A percentile compares a stretch with the other conserved stretches of the same genome.
These are phyloP conservation scores for Tinospora cordifolia DNA, from an alignment of 164 flowering plant genomes.

Conservation along the genomic window DNA sequence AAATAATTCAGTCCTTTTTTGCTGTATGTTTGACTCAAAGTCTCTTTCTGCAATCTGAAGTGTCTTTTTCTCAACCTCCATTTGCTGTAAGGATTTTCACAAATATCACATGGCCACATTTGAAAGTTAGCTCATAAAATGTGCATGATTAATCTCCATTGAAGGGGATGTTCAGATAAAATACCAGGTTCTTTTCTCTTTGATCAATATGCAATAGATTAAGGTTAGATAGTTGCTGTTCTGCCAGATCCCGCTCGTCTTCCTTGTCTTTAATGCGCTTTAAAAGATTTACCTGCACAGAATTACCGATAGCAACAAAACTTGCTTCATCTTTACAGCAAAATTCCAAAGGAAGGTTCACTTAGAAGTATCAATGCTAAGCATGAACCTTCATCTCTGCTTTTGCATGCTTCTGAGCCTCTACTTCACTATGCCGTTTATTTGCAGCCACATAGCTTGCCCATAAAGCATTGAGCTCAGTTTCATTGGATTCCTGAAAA, in stretches of 20 bases:
- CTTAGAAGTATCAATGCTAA: not conserved
- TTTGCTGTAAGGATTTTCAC: conserved; percentile 32
- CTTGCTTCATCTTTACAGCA: not conserved
- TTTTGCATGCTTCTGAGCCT: conserved; percentile 67
- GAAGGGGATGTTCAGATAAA: conserved; percentile 7
- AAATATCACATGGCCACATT: not conserved
- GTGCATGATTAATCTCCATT: conserved; percentile 4
- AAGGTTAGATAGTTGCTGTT: conserved; percentile 48
- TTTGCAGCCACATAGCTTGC: conserved; percentile 51
- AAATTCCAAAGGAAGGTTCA: not conserved
- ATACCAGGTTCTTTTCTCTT: conserved; percentile 69
- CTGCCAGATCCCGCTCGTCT: conserved; percentile 50
- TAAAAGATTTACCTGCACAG: conserved; percentile 43
- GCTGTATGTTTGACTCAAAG: conserved; percentile 49
- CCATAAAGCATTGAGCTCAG: conserved; percentile 49
- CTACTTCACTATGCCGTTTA: conserved; percentile 54
- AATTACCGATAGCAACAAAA: conserved; percentile 9
- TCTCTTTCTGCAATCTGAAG: conserved; percentile 55
- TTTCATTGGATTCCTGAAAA: conserved; percentile 58
- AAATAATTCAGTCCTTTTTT: conserved; percentile 41
- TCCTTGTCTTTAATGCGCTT: conserved; percentile 55
- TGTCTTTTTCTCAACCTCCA: conserved; percentile 66
- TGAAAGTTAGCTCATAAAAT: not conserved
- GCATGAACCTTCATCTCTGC: conserved; percentile 53
- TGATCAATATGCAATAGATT: conserved; percentile 63